These are phyloP conservation scores for Conringia planisiliqua DNA, from an alignment of 345 rosid genomes.

Conservation along the genomic window DNA sequence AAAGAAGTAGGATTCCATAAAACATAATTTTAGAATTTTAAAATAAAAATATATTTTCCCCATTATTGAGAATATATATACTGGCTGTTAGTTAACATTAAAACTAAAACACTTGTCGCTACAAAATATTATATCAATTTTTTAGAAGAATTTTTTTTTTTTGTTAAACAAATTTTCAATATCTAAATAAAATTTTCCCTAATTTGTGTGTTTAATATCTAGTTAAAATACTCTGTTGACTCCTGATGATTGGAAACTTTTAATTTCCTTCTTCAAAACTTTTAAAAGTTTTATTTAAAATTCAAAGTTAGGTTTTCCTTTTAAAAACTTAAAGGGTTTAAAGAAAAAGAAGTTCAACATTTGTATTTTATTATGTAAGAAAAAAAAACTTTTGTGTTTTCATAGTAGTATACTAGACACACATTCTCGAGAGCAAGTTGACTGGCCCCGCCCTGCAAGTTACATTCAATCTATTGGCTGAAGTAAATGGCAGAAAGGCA, in stretches of 20 bases:
- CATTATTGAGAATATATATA: background rate
- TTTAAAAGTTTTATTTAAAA: too few species aligned
- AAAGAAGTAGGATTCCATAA: background rate
- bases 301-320: too few species aligned
- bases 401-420: too few species aligned
- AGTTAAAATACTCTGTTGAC: background rate
- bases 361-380: background rate
- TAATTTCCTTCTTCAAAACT: too few species aligned
- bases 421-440: constrained; percentile 18
- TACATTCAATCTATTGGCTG: background rate
- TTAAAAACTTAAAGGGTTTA: too few species aligned
- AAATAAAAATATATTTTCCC: background rate
- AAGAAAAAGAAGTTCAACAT: too few species aligned
- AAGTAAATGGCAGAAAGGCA: background rate
- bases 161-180: background rate
- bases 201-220: background rate
- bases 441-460: constrained; percentile 18
- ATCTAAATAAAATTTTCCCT: background rate
- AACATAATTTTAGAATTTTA: background rate
- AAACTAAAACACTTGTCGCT: background rate
- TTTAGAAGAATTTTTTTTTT: too few species aligned
- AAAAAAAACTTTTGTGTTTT: background rate
- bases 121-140: background rate
- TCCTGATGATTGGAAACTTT: background rate
- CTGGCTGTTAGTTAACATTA: too few species aligned